Evolutionary conservation across 2,329 filamentous ascomycete genomes (phyloP), one percentile per base, ranked within the genome.

Genomic region (Microsporum canis): DNA sequence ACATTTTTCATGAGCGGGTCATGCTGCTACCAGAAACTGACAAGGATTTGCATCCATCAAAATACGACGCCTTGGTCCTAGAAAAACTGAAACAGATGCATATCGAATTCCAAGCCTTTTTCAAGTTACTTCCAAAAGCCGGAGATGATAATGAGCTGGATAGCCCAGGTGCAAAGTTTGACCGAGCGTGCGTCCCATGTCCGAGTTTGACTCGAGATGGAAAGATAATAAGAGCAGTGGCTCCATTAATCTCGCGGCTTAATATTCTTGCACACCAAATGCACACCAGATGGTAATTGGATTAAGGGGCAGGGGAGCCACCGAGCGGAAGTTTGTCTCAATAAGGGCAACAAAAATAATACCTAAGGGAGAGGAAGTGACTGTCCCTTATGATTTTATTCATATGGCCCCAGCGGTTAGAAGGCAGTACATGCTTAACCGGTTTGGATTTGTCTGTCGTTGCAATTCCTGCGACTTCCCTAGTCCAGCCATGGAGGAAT

Each of bases 201-300:
- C 38, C 34, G 17, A 14, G 2, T 14, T 12, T 14, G 7, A 14
- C 8, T 36, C 17, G 6, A 12, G 38, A 12, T 7, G 38, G 38
- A 39, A 12, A 12, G 8, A 8, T 39, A 3, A 8, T 41, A 14
- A 27, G 61, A 34, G 58, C 45, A 0, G 34, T 59, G 41, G 39
- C 49, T 6, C 29, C 38, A 12, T 39, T n/a, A 5, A 23, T 45
- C 27, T 5, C 29, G 12, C 36, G 65, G 2, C 61, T 68, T 17
- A 70, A 71, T 29, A 71, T 62, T 61, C 65, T 1, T 71, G 69
- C 43, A 47, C 65, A 2, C 67, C 69, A 0, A 71, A 70, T 58
- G 63, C 65, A 2, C 60, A 65, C n/a, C 65, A 64, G n/a, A 63
- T 58, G 7, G n/a, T 63, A 3, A 65, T 61, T 51, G 49, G 23